These are phyloP conservation scores for Aspergillus carlsbadensis DNA, from an alignment of 495 filamentous ascomycete species.

Conservation along the genomic window DNA sequence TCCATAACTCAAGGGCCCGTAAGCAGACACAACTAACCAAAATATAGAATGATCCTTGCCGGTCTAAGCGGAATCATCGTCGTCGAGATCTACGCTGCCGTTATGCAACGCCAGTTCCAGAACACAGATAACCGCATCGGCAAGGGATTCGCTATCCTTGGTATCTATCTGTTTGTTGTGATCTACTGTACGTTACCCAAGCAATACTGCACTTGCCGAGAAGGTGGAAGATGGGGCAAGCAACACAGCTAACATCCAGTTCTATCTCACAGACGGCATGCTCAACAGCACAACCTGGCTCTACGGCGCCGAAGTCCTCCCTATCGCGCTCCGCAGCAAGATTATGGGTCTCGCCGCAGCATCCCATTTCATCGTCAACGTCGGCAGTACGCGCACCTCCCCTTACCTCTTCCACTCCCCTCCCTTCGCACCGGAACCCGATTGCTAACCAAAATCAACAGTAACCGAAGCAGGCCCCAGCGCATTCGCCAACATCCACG, in stretches of 20 bases:
- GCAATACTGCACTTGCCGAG: not conserved
- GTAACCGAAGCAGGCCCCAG: constrained; percentile 59
- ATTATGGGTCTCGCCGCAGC: constrained; percentile 59
- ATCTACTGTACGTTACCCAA: constrained; percentile 45
- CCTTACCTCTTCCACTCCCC: too few relatives aligned
- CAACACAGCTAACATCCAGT: not conserved
- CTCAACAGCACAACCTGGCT: constrained; percentile 62
- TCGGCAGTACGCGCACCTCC: constrained; percentile 35
- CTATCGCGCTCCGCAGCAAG: constrained; percentile 55
- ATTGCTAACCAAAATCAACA: constrained; percentile 6
- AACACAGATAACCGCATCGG: constrained; percentile 53
- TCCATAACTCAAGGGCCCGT: not conserved
- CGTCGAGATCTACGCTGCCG: constrained; percentile 57
- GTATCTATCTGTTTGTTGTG: constrained; percentile 59
- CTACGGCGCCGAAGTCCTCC: constrained; percentile 59
- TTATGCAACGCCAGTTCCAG: constrained; percentile 59
- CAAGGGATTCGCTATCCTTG: constrained; percentile 60
- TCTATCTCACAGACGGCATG: constrained; percentile 44
- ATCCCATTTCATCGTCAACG: constrained; percentile 59
- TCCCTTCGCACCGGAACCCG: too few relatives aligned
- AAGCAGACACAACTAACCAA: not conserved
- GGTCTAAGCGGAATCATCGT: constrained; percentile 50
- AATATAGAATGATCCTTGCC: constrained; percentile 50
- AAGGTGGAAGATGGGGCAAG: not conserved
- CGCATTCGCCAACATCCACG: constrained; percentile 56